Evolutionary conservation across 352 stramenopile genomes (phyloP), one percentile per base, ranked within the genome.

Genomic region (Phytophthora colocasiae): DNA sequence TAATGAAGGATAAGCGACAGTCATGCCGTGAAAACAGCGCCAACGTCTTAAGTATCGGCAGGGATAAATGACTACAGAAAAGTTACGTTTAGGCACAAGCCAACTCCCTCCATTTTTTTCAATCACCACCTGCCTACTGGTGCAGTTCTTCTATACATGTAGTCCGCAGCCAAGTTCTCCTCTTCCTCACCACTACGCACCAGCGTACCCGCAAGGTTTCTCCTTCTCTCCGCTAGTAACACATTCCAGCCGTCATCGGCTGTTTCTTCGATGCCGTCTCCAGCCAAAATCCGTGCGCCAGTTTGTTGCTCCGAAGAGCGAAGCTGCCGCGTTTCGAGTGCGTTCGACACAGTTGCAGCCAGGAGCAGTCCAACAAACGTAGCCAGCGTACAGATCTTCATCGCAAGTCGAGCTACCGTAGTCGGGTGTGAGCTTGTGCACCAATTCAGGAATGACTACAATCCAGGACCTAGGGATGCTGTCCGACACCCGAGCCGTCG

Each of bases 231-330:
- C 19, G 17, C 52, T 15, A 69, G 36, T 27, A 69, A 3, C 43
- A 52, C 45, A 17, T 58, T 56, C 61, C 61, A 69, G 44, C 12
- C 38, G 11, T 29, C 43, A 8, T 15, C 41, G 0, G 47, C 48
- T 7, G 48, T 71, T 11, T 60, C 46, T 44, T 71, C 55, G 22
- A 66, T 49, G 1, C 55, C 55, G 19, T 71, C 63, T 4, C 15
- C 43, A 8, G 47, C 55, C 32, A 71, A 10, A 6, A 58, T 58
- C 6, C 62, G 52, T 36, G 22, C 8, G 24, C 61, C 49, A 2
- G 2, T 40, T 48, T 63, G 53, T 5, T 17, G 19, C 29, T 46
- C 4, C 34, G 11, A 7, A 12, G 31, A 36, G 31, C 31, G 31
- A 36, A 36, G 31, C 31, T 36, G 31, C 1, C 31, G 31, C 1